phyloP scores from a whole-genome alignment of 1,139 yeast species.

The Blastobotrys raffinosifermentans region DNA sequence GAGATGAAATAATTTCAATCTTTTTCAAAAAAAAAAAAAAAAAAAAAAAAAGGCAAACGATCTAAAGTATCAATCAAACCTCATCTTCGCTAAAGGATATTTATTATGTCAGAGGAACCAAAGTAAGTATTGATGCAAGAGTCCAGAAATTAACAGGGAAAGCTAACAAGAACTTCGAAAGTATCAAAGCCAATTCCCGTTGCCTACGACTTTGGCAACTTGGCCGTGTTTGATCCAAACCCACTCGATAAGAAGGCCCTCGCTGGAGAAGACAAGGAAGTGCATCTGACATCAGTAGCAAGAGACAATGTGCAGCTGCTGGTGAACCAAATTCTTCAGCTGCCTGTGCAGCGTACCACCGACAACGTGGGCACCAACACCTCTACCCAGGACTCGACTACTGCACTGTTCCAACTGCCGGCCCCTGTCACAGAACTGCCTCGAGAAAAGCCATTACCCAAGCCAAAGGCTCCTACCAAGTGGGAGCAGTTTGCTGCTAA shows the following conservation, averaged over 20 bases:
- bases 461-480: conserved; percentile 83
- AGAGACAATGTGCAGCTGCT: conserved; percentile 91
- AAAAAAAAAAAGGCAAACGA: not conserved
- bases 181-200: conserved; percentile 68
- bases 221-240: conserved; percentile 71
- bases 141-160: not conserved
- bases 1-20: not conserved
- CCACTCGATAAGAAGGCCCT: conserved; percentile 78
- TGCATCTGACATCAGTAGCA: conserved; percentile 58
- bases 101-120: no score
- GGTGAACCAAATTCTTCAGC: conserved; percentile 80
- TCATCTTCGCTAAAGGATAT: not conserved
- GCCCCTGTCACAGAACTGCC: conserved; percentile 80
- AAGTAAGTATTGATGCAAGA: no score
- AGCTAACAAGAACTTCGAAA: not conserved
- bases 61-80: not conserved
- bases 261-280: conserved; percentile 57
- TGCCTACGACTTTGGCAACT: conserved; percentile 76
- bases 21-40: not conserved
- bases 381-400: conserved; percentile 60
- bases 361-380: conserved; percentile 53
- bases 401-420: conserved; percentile 81
- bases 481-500: conserved; percentile 97
- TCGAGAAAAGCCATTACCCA: conserved; percentile 92
- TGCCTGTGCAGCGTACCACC: conserved; percentile 72